Evolutionary conservation across 257 asterid species (phyloP).

Genomic region (Capsicum chinense): DNA sequence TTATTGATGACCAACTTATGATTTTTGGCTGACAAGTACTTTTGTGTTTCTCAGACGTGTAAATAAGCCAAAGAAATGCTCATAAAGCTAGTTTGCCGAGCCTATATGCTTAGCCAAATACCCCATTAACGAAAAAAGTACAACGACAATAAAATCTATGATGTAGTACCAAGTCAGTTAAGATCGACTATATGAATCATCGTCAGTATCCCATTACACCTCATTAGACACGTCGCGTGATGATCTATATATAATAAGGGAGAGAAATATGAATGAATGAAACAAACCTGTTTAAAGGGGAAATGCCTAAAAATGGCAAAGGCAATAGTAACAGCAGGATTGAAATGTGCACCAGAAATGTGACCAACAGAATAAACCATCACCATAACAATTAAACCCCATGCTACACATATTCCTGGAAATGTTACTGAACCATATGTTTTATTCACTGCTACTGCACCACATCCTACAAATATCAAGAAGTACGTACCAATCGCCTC

Average conservation of each 20-base stretch:
- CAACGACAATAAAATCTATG: background rate
- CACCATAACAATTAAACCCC: slow-evolving; percentile 64
- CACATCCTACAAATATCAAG: slow-evolving; percentile 66
- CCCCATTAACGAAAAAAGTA: background rate
- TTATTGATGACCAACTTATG: no score
- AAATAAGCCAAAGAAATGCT: no score
- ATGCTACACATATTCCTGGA: slow-evolving; percentile 60
- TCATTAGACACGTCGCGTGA: background rate
- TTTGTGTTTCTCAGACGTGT: no score
- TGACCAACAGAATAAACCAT: slow-evolving; percentile 73
- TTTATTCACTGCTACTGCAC: slow-evolving; percentile 62
- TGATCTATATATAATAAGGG: no score
- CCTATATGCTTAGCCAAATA: no score
- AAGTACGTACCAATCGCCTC: slow-evolving; percentile 70
- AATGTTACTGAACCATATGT: slow-evolving; percentile 59
- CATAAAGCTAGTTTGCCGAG: no score
- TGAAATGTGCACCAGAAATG: slow-evolving; percentile 74
- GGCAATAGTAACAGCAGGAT: slow-evolving; percentile 74
- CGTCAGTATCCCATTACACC: background rate
- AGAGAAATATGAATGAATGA: background rate
- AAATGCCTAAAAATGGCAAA: slow-evolving; percentile 64
- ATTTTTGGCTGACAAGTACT: no score
- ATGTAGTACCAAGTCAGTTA: background rate
- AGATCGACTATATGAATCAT: background rate
- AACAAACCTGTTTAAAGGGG: slow-evolving; percentile 56